phyloP scores from a whole-genome alignment of 2,329 filamentous ascomycete species.

The Talaromyces sp. region DNA sequence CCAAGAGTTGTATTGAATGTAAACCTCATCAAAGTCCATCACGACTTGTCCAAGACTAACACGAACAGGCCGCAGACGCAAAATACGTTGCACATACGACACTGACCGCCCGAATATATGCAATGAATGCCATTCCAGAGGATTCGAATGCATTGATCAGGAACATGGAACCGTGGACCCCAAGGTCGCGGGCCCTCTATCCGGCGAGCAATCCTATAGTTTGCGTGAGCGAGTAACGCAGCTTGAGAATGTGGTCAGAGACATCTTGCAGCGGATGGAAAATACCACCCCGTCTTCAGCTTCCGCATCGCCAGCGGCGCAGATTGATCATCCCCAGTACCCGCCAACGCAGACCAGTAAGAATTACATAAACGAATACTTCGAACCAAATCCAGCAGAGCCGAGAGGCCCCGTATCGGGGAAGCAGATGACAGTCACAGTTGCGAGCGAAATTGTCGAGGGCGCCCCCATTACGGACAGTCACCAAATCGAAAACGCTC shows the following conservation, averaged over 20 bases:
- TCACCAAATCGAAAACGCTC: constrained; percentile 32
- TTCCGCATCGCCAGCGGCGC: constrained; percentile 4
- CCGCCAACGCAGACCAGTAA: constrained; percentile 20
- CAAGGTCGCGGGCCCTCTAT: constrained; percentile 21
- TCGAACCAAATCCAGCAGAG: background rate
- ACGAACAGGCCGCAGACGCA: constrained; percentile 36
- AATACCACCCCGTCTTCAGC: background rate
- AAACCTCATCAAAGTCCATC: background rate
- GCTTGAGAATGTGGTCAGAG: constrained; percentile 36
- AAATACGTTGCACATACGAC: constrained; percentile 43
- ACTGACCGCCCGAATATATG: constrained; percentile 32
- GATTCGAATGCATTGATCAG: constrained; percentile 40
- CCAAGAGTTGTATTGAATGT: constrained; percentile 44
- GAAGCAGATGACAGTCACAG: background rate
- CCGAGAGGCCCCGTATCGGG: background rate
- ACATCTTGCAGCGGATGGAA: constrained; percentile 26
- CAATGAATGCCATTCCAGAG: constrained; percentile 41
- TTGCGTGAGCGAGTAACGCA: constrained; percentile 38
- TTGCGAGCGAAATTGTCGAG: background rate
- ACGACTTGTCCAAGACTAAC: background rate
- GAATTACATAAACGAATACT: background rate
- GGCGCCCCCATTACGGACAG: constrained; percentile 11
- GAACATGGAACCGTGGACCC: constrained; percentile 31
- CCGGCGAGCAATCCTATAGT: constrained; percentile 33
- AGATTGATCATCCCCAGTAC: background rate